A percentile compares a stretch with the other conserved stretches of the same genome.
These are phyloP conservation scores for Stemphylium lycopersici DNA, from an alignment of 2,329 filamentous ascomycete genomes.

Conservation along the genomic window DNA sequence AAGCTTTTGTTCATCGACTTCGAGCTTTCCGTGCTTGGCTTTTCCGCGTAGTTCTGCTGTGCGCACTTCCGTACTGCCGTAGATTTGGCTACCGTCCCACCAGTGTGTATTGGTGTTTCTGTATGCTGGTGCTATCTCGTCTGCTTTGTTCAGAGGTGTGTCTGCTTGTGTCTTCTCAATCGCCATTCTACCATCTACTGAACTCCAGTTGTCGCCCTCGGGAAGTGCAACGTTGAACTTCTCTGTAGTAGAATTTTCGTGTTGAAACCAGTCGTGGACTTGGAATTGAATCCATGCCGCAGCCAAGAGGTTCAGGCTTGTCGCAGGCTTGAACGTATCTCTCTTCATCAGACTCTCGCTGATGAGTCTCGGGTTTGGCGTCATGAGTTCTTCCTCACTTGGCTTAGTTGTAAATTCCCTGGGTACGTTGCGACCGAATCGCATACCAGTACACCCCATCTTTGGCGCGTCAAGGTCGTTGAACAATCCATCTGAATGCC, in stretches of 20 bases:
- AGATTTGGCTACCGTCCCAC: conserved; percentile 58
- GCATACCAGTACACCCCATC: conserved; percentile 56
- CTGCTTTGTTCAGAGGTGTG: no score
- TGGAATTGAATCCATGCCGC: conserved; percentile 59
- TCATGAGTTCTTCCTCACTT: conserved; percentile 51
- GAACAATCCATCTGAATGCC: conserved; percentile 55
- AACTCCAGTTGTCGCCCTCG: no score
- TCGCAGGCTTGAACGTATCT: conserved; percentile 54
- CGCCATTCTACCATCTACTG: no score
- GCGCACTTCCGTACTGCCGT: conserved; percentile 50
- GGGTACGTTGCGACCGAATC: conserved; percentile 55
- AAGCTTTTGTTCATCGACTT: conserved; percentile 41
- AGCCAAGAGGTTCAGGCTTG: conserved; percentile 54
- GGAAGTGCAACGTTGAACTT: no score
- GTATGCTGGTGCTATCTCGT: conserved; percentile 46
- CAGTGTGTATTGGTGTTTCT: conserved; percentile 53
- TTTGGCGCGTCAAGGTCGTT: conserved; percentile 51
- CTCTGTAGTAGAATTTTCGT: conserved; percentile 20
- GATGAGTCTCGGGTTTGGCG: conserved; percentile 53
- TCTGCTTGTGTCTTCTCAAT: no score
- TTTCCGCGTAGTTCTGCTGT: conserved; percentile 48
- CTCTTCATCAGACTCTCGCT: conserved; percentile 53
- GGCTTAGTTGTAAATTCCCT: conserved; percentile 47
- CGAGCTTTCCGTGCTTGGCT: conserved; percentile 49
- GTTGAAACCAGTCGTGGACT: conserved; percentile 23